Evolutionary conservation across 2,329 filamentous ascomycete species (phyloP), one percentile per base, ranked within the genome.

Genomic region (Aspergillus sp.): DNA sequence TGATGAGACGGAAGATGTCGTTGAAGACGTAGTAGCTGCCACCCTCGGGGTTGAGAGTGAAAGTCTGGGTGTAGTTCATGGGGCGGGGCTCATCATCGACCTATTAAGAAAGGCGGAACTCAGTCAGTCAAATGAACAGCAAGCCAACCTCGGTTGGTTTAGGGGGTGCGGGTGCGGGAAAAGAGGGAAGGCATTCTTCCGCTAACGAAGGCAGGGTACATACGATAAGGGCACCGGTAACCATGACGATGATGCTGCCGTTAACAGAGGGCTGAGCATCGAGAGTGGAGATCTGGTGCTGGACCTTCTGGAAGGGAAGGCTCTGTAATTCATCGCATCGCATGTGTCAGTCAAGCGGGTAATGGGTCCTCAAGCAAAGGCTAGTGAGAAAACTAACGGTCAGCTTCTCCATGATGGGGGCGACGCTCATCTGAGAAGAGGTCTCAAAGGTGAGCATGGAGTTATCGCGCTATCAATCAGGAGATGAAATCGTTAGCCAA

Each of bases 371-470:
- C 19, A 8, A 8, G 2, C 8, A 27, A 41, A n/a, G 38, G 25
- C 17, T 27, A 23, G n/a, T 19, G 32, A 38, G 41, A 47, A 21
- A 48, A 77, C 86, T 70, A 82, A 98, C 94, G 62, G 78, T 75
- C 63, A 98, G 86, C 84, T 97, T 97, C 77, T 91, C 87, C 57
- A 89, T 80, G 70, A 99, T 97, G 32, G 75, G 75, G 23, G 69
- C 73, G 38, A 81, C 79, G 64, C 94, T 93, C 71, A 87, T 82
- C 62, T 86, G 78, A 13, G 89, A 87, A 48, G 81, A 70, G 50
- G 84, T 88, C 84, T 98, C 92, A 73, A 97, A 98, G 54, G 94
- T 97, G 79, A 98, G 84, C 90, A 96, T 96, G 52, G 95, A 98
- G 62, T 88, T 78, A 4, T 89, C 85, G 72, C 90, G 87, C 92